These are phyloP conservation scores for Nymphaea thermarum DNA, from an alignment of 164 flowering plant genomes.

Conservation along the genomic window DNA sequence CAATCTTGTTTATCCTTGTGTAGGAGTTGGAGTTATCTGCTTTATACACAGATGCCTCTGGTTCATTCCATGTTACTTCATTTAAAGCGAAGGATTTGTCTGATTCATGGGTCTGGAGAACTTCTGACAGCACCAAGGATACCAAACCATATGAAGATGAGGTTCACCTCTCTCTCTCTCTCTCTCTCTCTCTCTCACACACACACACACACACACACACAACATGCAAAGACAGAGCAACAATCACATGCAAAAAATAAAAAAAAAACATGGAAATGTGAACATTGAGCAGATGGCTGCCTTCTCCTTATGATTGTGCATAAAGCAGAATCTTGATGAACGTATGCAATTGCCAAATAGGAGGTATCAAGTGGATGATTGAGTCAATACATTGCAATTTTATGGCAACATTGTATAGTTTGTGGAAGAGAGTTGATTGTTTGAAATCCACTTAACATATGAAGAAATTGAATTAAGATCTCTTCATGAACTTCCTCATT, in stretches of 20 bases:
- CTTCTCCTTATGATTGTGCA: too few relatives aligned
- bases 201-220: background rate
- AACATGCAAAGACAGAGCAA: background rate
- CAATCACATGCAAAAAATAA: background rate
- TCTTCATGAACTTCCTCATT: background rate
- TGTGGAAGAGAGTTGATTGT: too few relatives aligned
- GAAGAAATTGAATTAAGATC: background rate
- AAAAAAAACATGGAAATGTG: too few relatives aligned
- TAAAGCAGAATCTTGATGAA: too few relatives aligned
- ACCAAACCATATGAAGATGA: conserved; percentile 18
- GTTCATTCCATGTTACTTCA: conserved; percentile 32
- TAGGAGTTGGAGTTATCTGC: conserved; percentile 69
- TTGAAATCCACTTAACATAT: background rate
- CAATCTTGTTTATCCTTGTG: conserved; percentile 5
- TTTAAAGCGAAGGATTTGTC: conserved; percentile 35
- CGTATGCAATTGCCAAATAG: too few relatives aligned
- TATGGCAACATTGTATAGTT: too few relatives aligned
- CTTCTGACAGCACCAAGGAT: conserved; percentile 27
- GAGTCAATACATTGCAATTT: too few relatives aligned
- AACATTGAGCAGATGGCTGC: too few relatives aligned
- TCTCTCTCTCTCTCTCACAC: background rate
- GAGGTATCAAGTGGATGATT: too few relatives aligned
- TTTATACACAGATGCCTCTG: conserved; percentile 62
- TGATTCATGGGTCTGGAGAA: conserved; percentile 45
- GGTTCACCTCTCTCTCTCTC: conserved; percentile 23